A percentile compares a stretch with the other conserved stretches of the same genome.
phyloP scores from a whole-genome alignment of 2,329 filamentous ascomycete genomes.

The Gaeumannomyces tritici region DNA sequence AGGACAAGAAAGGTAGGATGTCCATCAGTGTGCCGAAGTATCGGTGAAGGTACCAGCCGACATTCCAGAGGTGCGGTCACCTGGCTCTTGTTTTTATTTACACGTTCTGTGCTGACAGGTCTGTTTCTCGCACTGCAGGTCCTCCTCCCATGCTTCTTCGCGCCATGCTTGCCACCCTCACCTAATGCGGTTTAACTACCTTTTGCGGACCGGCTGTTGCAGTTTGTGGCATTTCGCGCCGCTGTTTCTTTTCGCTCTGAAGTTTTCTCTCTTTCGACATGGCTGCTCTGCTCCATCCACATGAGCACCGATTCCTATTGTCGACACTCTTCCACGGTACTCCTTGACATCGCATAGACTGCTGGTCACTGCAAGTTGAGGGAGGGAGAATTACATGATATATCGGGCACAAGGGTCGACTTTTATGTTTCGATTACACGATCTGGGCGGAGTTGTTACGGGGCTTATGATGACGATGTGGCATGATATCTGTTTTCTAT shows the following conservation, averaged over 20 bases:
- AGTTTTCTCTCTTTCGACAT: background rate
- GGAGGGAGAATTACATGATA: background rate
- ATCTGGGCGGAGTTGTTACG: background rate
- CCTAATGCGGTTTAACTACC: background rate
- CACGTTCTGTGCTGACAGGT: background rate
- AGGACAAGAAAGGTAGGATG: conserved; percentile 95
- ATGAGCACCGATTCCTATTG: background rate
- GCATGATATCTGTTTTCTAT: background rate
- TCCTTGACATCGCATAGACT: background rate
- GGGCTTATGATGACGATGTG: background rate
- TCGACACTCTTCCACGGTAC: background rate
- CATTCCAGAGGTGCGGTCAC: background rate
- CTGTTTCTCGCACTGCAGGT: background rate
- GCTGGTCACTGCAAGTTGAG: background rate
- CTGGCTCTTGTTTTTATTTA: background rate
- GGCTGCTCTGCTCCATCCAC: background rate
- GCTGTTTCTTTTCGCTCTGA: background rate
- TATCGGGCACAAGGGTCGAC: background rate
- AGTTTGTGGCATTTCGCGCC: background rate
- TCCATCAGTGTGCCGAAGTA: conserved; percentile 70
- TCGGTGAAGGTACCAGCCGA: conserved; percentile 29
- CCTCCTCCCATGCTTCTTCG: conserved; percentile 1
- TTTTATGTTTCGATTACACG: background rate
- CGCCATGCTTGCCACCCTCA: conserved; percentile 2
- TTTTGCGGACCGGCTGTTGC: background rate